Base-by-base conservation (phyloP, 2,329 filamentous ascomycete species). In the Rugonectria rugulosa region DNA sequence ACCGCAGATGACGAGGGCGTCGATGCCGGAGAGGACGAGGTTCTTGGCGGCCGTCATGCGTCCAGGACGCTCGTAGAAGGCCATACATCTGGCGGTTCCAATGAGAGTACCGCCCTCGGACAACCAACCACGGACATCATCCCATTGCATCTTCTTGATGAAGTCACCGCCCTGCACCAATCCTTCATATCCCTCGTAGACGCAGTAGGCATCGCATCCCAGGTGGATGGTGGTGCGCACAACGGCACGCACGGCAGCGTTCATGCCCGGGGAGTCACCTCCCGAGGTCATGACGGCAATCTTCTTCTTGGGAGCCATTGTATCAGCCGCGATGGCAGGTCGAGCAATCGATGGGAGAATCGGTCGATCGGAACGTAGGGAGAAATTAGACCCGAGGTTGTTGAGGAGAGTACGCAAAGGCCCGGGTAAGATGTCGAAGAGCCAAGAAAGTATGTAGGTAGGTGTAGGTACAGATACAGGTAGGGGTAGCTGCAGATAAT, bases 111-210 rank as follows among this genome's bases (percentile, higher is more conserved):
- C 95, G 60, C 95, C 95, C 72, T 96, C 92, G 26, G 91, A 94
- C 49, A 97, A 84, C 83, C 90, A 99, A 68, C 95, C 94, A 68
- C 95, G 89, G 53, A 99, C 95, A 71, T 97, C 92, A 62, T 96
- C 86, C 94, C 94, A 98, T 45, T 85, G 79, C 86, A 96, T 91
- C 77, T 91, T 85, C 67, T 85, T 86, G 77, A 99, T 98, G 77
- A 94, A 86, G 71, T 92, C 83, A 41, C 92, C 92, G 66, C 94
- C 95, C 64, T 90, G 86, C 23, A 99, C 94, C 49, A 99, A 83
- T 36, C 95, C 95, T 71, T 98, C 92, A 77, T 99, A 99, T 58
- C 95, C 95, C 75, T 98, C 95, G 75, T 94, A 95, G 72, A 95
- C 80, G 66, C 88, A 91, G 68, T 85, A 95, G 58, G 89, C 83